These are phyloP conservation scores for Globisporangium megalacanthum DNA, from an alignment of 352 stramenopile species.

Conservation along the genomic window DNA sequence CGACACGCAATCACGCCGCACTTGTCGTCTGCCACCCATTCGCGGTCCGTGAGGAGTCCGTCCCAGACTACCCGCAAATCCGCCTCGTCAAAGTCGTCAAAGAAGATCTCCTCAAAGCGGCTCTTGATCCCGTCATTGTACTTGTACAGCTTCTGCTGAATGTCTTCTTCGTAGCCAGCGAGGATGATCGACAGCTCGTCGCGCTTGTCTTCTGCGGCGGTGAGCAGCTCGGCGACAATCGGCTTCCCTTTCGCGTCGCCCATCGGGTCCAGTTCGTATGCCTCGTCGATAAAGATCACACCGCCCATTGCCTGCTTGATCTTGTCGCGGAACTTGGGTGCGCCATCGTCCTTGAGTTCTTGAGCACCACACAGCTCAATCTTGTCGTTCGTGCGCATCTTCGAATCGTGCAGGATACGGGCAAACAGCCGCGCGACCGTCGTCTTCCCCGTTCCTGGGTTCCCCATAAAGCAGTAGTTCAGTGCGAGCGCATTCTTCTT, in stretches of 20 bases:
- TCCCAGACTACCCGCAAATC: conserved; percentile 82
- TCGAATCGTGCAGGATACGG: conserved; percentile 70
- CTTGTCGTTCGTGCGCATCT: conserved; percentile 39
- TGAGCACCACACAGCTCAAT: conserved; percentile 51
- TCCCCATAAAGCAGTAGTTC: conserved; percentile 77
- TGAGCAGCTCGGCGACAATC: conserved; percentile 87
- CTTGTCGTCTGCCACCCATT: conserved; percentile 45
- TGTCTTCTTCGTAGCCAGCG: conserved; percentile 90
- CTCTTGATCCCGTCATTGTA: conserved; percentile 87
- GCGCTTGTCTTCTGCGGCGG: conserved; percentile 80
- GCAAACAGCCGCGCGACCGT: conserved; percentile 82
- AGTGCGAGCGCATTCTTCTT: conserved; percentile 68
- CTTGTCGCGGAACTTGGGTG: conserved; percentile 67
- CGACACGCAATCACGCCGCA: conserved; percentile 60
- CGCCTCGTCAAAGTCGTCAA: conserved; percentile 89
- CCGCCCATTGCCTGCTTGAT: conserved; percentile 68
- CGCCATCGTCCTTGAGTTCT: conserved; percentile 65
- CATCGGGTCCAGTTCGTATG: conserved; percentile 85
- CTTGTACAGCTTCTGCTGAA: conserved; percentile 90
- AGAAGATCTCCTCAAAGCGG: conserved; percentile 81
- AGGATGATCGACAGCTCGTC: conserved; percentile 88
- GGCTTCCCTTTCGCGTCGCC: conserved; percentile 72
- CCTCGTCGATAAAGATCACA: conserved; percentile 93
- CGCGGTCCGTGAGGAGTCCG: conserved; percentile 23
- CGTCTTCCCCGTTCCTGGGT: conserved; percentile 73